Evolutionary conservation across 2,329 filamentous ascomycete genomes (phyloP), one percentile per base, ranked within the genome.

Genomic region (Pestalotiopsis sp.): DNA sequence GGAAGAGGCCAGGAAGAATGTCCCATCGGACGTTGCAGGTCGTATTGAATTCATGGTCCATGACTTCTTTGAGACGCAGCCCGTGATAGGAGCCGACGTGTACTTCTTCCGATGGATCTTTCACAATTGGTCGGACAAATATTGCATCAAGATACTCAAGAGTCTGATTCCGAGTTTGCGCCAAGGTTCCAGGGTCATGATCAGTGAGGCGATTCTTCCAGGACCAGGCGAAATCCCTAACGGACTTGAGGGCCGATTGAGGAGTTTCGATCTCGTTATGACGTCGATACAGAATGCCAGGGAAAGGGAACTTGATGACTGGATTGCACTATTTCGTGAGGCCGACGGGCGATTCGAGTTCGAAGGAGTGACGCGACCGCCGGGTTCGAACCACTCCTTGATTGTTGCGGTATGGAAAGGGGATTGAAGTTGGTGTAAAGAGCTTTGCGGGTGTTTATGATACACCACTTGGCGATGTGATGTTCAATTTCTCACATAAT

Each of bases 41-140:
- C 72, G 72, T 27, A 70, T 79, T 12, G n/a, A 64, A 3, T 75
- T 77, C 74, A 75, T 77, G 69, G 76, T 72, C 4, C 81, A 86
- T 73, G 79, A 84, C 72, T 82, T 86, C 71, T 83, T 86, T 71
- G 73, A 75, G 7, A 78, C 79, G 9, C 84, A 86, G 72, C 79
- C 81, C 3, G 73, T 82, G 1, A 64, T 72, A 14, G 74, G 70
- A 20, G 84, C 81, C 4, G 80, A 82, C 36, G 76, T 84, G 13
- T 86, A 84, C 74, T 77, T 85, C 66, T 76, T 86, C 66, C 81
- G 82, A 20, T 78, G 79, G 74, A 83, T 86, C 64, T 75, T 87
- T 38, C 84, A 86, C 71, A 82, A 85, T 73, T 85, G 83, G 81
- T 79, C 83, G 0, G 81, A 85, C 31, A 76, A 77, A n/a, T 76